Evolutionary conservation across 164 flowering plant genomes (phyloP), one percentile per base, ranked within the genome.

Genomic region (Nymphaea thermarum): DNA sequence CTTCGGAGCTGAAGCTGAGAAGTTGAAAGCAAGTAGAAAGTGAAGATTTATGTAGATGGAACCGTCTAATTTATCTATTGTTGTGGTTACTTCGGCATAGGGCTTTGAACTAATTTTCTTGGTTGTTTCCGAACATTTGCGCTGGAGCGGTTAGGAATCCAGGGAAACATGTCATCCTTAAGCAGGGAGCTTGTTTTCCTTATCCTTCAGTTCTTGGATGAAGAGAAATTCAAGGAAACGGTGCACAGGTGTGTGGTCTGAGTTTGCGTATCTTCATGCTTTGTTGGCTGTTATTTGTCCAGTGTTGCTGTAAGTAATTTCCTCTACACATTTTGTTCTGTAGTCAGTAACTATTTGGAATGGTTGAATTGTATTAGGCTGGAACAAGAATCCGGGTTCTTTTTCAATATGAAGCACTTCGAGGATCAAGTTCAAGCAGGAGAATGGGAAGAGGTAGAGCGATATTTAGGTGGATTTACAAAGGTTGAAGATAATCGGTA

Each of bases 131-230:
- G 61, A 63, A 74, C 71, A 44, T 78, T 83, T 83, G 82, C 80
- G 68, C 91, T 86, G 88, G 91, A 86, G 87, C 83, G 85, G 69
- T 84, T 78, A 88, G 88, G 68, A 64, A 75, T 65, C 83, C 81
- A 25, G 70, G 90, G 84, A 70, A 77, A 81, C n/a, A 86, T 86
- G 90, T 82, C 87, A 62, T 86, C 90, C 44, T 75, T 84, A 65
- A 84, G 90, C 68, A 79, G 90, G 73, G 90, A 86, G 70, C 77
- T 86, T 74, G 87, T 86, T 7, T 86, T 86, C 71, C 71, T 86
- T 65, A 86, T 86, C 42, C 77, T 86, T 62, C 90, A 86, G 86
- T 86, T 86, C 78, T 67, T 86, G 65, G 90, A 86, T 53, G 90
- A 86, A 72, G 90, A 86, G 71, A 86, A 86, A 75, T 86, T 86